Percentiles rank a stretch among this genome's conserved stretches.
These are phyloP conservation scores for Datura wrightii DNA, from an alignment of 257 asterid genomes.

Conservation along the genomic window DNA sequence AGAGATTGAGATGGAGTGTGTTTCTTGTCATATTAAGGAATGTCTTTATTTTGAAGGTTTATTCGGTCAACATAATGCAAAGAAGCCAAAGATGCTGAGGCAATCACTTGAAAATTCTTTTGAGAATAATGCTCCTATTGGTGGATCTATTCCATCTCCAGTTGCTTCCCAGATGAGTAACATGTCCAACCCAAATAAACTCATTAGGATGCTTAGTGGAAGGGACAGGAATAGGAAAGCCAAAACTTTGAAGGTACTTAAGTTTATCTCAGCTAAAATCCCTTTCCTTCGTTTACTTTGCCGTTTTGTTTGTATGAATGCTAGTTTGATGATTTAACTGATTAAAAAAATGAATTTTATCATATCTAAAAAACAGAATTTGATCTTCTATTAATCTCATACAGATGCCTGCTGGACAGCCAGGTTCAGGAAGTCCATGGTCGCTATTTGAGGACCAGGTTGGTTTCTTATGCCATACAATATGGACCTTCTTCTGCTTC, in stretches of 20 bases:
- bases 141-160: slow-evolving; percentile 68
- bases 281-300: neutral
- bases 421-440: slow-evolving; percentile 82
- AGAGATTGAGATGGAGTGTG: slow-evolving; percentile 33
- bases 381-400: slow-evolving; percentile 42
- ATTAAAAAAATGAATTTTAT: neutral
- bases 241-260: slow-evolving; percentile 64
- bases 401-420: slow-evolving; percentile 75
- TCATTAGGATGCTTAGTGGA: slow-evolving; percentile 67
- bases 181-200: slow-evolving; percentile 70
- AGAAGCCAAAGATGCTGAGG: slow-evolving; percentile 77
- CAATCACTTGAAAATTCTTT: slow-evolving; percentile 64
- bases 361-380: slow-evolving; percentile 18
- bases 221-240: slow-evolving; percentile 75
- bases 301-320: slow-evolving; percentile 1
- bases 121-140: slow-evolving; percentile 56
- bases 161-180: slow-evolving; percentile 80
- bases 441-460: slow-evolving; percentile 95
- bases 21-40: slow-evolving; percentile 34
- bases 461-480: slow-evolving; percentile 25
- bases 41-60: slow-evolving; percentile 60
- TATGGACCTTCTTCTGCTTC: neutral
- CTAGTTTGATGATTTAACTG: slow-evolving; percentile 21
- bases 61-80: slow-evolving; percentile 69
- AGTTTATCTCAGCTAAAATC: slow-evolving; percentile 11